Base-by-base conservation (phyloP, 2,329 filamentous ascomycete species). In the Verticillium klebahnii region DNA sequence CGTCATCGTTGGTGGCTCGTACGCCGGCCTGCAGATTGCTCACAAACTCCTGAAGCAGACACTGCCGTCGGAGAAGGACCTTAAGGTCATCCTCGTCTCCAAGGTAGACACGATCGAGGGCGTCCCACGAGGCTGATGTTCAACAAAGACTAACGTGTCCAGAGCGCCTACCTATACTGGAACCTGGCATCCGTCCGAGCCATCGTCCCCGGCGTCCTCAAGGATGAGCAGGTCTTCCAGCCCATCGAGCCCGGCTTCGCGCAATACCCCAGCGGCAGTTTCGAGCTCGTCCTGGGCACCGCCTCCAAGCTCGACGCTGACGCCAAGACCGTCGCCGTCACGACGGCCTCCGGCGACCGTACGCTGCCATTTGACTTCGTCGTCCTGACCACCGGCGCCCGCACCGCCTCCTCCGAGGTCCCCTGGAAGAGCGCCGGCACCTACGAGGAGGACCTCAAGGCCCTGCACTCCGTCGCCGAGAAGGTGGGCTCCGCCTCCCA, bases 81-180 rank as follows among this genome's bases (percentile, higher is more conserved):
- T 84, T 45, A 83, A 83, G 66, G 82, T 86, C 56, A 75, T 86
- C 56, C 76, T 86, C 17, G 78, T 86, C 55, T 82, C 82, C 60
- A 83, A 84, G 76, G 83, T 84, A 73, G 29, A 29, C 29, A 29
- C 29, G 29, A 29, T 29, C 29, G 29, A 29, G 29, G 29, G 29
- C 29, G 5, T 29, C 29, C 29, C 29, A 29, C 29, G 5, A 31
- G 7, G 23, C 4, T 17, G 11, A 31, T 9, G 3, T 36, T 58
- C 40, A 2, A 40, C 62, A 56, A 64, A 29, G 7, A 23, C 1
- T 14, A 34, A 57, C 17, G 15, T 11, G 11, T 36, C 23, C 67
- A 85, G 80, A 85, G 80, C 66, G 80, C 76, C 64, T 82, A 86
- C 67, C 82, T 86, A 66, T 86, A 80, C 75, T 85, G 83, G 83